Evolutionary conservation across 768 basidiomycete species (phyloP).

Genomic region (Termitomyces sp.): DNA sequence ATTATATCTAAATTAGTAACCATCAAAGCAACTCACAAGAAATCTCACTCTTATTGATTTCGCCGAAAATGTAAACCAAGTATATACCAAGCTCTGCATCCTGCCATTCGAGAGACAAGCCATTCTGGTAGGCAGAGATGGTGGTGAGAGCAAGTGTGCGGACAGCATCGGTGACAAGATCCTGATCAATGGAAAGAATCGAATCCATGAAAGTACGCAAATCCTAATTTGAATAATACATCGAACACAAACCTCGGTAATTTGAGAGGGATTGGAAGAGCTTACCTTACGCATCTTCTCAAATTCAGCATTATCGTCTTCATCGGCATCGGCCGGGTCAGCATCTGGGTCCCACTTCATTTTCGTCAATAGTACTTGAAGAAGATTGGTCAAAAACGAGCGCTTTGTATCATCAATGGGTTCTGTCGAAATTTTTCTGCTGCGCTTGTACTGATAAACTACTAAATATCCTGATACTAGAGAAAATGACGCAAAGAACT

Average conservation of each 20-base stretch:
- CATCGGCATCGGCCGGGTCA: slow-evolving; percentile 78
- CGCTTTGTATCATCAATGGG: slow-evolving; percentile 62
- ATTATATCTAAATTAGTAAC: background rate
- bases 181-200: slow-evolving; percentile 77
- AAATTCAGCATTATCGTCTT: slow-evolving; percentile 81
- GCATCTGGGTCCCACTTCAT: slow-evolving; percentile 87
- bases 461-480: background rate
- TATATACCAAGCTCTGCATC: slow-evolving; percentile 93
- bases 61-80: slow-evolving; percentile 90
- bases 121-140: slow-evolving; percentile 61
- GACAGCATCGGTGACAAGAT: slow-evolving; percentile 76
- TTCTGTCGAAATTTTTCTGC: slow-evolving; percentile 51
- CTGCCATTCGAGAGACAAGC: slow-evolving; percentile 74
- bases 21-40: background rate
- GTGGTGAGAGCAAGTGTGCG: slow-evolving; percentile 69
- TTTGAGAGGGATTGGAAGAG: slow-evolving; percentile 2
- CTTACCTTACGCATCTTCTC: slow-evolving; percentile 78
- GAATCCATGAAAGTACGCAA: slow-evolving; percentile 84
- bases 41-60: slow-evolving; percentile 78
- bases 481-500: slow-evolving; percentile 23
- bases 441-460: slow-evolving; percentile 68
- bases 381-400: slow-evolving; percentile 70
- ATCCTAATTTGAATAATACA: slow-evolving; percentile 44
- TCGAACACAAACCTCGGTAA: slow-evolving; percentile 1
- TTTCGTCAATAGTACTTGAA: slow-evolving; percentile 78